Evolutionary conservation across 2,329 filamentous ascomycete species (phyloP).

Genomic region (Diplodia intermedia): DNA sequence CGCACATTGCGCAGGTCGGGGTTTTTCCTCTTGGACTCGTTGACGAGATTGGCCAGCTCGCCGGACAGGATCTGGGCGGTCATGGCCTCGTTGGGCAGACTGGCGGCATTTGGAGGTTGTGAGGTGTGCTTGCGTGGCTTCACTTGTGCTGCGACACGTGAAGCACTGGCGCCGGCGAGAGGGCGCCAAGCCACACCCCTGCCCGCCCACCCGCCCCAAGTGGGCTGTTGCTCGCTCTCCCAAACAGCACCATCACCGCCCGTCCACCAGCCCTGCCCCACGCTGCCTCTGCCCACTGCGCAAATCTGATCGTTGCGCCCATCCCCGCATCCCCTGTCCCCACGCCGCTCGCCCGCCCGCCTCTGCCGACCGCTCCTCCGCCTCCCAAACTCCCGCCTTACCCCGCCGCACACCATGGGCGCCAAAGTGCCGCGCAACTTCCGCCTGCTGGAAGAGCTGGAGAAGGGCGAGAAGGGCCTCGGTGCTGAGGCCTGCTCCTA

Average conservation of each 20-base stretch:
- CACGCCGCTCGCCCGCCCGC: not conserved
- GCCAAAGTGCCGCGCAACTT: constrained; percentile 95
- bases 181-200: constrained; percentile 22
- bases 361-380: not conserved
- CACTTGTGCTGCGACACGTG: constrained; percentile 31
- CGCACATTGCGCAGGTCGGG: constrained; percentile 80
- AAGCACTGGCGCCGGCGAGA: constrained; percentile 6
- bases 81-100: constrained; percentile 64
- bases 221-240: constrained; percentile 15
- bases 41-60: constrained; percentile 88
- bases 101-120: constrained; percentile 21
- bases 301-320: not conserved
- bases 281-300: not conserved
- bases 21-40: constrained; percentile 95
- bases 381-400: not conserved
- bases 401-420: constrained; percentile 53
- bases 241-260: constrained; percentile 9
- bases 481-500: constrained; percentile 99
- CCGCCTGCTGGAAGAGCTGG: constrained; percentile 92
- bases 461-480: constrained; percentile 98
- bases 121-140: constrained; percentile 32
- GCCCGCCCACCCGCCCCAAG: constrained; percentile 3
- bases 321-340: constrained; percentile 2
- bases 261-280: not conserved
- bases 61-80: constrained; percentile 87